phyloP scores from a whole-genome alignment of 2,329 filamentous ascomycete species.

The Penicillium sp. region DNA sequence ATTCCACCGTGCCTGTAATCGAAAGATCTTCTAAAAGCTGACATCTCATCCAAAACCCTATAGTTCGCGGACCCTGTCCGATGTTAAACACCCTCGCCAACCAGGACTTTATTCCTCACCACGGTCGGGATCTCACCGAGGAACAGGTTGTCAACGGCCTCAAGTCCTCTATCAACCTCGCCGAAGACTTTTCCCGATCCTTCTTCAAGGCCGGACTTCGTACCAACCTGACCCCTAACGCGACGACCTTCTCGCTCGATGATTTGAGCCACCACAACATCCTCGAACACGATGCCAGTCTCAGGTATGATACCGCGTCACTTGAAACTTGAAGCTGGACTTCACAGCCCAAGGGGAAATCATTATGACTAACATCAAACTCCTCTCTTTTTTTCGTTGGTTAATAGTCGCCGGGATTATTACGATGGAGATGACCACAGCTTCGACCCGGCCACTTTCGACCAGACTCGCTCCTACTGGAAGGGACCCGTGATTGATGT shows the following conservation, averaged over 20 bases:
- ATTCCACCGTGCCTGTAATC: too few species aligned
- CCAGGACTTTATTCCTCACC: neutral
- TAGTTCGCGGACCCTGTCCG: neutral
- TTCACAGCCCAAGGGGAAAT: too few species aligned
- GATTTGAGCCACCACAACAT: neutral
- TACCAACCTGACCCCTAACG: neutral
- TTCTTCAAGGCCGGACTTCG: neutral
- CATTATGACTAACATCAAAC: neutral
- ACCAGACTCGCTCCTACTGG: conserved; percentile 6
- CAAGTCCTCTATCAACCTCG: neutral
- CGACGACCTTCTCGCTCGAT: neutral
- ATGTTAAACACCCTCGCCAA: conserved; percentile 1
- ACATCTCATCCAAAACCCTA: too few species aligned
- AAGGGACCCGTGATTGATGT: neutral
- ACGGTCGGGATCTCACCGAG: neutral
- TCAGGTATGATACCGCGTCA: neutral
- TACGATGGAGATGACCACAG: conserved; percentile 3
- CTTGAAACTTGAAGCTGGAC: too few species aligned
- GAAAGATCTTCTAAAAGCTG: too few species aligned
- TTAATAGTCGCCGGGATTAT: conserved; percentile 2
- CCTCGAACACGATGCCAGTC: neutral
- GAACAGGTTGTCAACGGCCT: neutral
- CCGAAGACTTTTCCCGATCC: neutral
- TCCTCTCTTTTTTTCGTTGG: neutral
- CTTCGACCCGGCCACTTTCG: conserved; percentile 3